phyloP scores from a whole-genome alignment of 352 stramenopile species.

The Paralagenidium karlingii region DNA sequence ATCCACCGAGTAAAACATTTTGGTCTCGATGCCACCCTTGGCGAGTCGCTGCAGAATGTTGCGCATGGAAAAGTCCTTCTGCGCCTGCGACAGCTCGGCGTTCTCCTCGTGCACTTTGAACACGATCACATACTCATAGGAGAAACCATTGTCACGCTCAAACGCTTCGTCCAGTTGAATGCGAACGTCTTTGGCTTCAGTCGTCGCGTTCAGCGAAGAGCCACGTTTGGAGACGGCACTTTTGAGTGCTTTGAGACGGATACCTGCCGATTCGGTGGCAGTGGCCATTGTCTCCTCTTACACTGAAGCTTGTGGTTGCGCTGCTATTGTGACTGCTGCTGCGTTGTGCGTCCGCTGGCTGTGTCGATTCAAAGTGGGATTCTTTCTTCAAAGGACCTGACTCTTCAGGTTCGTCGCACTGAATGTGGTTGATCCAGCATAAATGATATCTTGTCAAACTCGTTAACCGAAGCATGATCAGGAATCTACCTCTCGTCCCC shows the following conservation, averaged over 20 bases:
- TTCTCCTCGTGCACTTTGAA: conserved; percentile 73
- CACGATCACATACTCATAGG: conserved; percentile 70
- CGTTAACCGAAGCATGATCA: too few species aligned
- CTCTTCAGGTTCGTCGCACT: too few species aligned
- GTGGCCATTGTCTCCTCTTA: too few species aligned
- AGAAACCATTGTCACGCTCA: conserved; percentile 50
- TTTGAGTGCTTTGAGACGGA: conserved; percentile 43
- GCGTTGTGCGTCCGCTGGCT: too few species aligned
- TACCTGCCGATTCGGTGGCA: too few species aligned
- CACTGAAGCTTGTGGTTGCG: too few species aligned
- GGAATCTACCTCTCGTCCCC: too few species aligned
- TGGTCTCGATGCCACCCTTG: conserved; percentile 61
- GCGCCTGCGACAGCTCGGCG: conserved; percentile 24
- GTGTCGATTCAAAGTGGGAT: too few species aligned
- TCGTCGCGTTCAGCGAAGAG: conserved; percentile 46
- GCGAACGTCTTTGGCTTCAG: conserved; percentile 49
- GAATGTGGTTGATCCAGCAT: too few species aligned
- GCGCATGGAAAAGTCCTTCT: conserved; percentile 66
- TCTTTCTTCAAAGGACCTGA: too few species aligned
- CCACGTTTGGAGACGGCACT: conserved; percentile 44
- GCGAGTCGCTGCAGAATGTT: conserved; percentile 52
- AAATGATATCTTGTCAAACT: too few species aligned
- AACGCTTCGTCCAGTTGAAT: conserved; percentile 50
- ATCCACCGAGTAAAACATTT: conserved; percentile 68
- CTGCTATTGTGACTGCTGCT: too few species aligned